These are phyloP conservation scores for Xylona heveae DNA, from an alignment of 495 filamentous ascomycete genomes.

Conservation along the genomic window DNA sequence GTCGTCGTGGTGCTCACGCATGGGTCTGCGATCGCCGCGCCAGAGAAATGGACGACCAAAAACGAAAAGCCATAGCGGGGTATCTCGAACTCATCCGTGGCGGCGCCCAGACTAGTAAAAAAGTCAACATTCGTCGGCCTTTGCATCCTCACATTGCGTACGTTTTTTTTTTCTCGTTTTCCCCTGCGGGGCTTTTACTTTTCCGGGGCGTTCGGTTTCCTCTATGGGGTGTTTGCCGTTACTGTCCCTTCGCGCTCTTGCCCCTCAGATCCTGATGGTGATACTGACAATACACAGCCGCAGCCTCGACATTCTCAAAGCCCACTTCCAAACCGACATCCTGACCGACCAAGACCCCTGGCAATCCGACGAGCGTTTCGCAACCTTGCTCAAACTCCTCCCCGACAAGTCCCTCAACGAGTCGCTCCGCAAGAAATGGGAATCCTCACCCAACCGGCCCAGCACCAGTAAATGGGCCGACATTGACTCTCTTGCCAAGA, in stretches of 20 bases:
- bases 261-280: too few relatives aligned
- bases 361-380: constrained; percentile 36
- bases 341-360: constrained; percentile 78
- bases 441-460: constrained; percentile 49
- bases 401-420: constrained; percentile 56
- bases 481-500: constrained; percentile 66
- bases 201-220: too few relatives aligned
- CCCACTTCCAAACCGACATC: constrained; percentile 61
- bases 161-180: too few relatives aligned
- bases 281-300: constrained; percentile 23
- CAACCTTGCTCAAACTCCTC: constrained; percentile 54
- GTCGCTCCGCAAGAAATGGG: constrained; percentile 76
- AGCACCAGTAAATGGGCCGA: constrained; percentile 77
- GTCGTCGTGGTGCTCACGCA: constrained; percentile 85
- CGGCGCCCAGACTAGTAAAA: constrained; percentile 66
- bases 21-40: constrained; percentile 95
- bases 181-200: too few relatives aligned
- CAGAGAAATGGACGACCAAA: constrained; percentile 60
- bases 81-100: constrained; percentile 79
- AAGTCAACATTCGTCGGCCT: constrained; percentile 65
- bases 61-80: constrained; percentile 58
- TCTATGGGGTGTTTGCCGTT: too few relatives aligned
- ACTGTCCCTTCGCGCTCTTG: too few relatives aligned
- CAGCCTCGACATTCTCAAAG: constrained; percentile 61
- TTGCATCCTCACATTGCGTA: constrained; percentile 75